Conservation (phyloP, 169 alveolate species). For the Amoebophrya sp. region DNA sequence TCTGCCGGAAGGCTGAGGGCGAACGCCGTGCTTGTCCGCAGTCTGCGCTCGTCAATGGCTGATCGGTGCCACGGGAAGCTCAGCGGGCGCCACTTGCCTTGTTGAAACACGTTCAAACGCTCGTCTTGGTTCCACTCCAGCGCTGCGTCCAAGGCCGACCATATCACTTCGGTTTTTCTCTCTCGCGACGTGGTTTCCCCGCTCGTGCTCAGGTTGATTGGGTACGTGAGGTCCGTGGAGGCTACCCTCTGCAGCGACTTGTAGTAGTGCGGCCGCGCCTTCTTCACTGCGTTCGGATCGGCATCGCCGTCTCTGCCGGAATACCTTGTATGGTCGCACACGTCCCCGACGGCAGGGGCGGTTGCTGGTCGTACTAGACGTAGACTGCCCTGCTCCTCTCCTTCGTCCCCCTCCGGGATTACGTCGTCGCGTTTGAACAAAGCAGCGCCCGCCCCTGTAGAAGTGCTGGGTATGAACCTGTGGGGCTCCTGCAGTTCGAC, state of each 20-base stretch:
- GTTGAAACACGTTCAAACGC: neutral
- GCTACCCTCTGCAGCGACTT: too few species aligned
- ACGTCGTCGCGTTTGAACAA: too few species aligned
- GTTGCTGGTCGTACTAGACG: too few species aligned
- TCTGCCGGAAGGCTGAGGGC: neutral
- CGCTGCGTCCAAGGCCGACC: neutral
- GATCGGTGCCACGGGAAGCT: neutral
- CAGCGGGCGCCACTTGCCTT: neutral
- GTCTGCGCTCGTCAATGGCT: neutral
- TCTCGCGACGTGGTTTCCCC: neutral
- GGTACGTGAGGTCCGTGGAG: neutral
- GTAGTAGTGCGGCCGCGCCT: too few species aligned
- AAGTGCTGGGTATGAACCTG: too few species aligned
- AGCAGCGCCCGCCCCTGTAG: too few species aligned
- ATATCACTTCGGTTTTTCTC: neutral
- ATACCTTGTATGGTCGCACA: too few species aligned
- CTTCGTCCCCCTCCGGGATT: too few species aligned
- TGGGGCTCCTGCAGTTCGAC: neutral
- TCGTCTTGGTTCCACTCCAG: neutral
- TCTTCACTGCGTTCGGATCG: too few species aligned
- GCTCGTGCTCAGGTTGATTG: neutral
- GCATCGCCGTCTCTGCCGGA: too few species aligned
- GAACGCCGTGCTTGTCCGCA: neutral
- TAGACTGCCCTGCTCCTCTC: too few species aligned
- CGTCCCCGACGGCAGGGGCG: too few species aligned